These are phyloP conservation scores for Arthrinium phaeospermum DNA, from an alignment of 2,329 filamentous ascomycete genomes.

Conservation along the genomic window DNA sequence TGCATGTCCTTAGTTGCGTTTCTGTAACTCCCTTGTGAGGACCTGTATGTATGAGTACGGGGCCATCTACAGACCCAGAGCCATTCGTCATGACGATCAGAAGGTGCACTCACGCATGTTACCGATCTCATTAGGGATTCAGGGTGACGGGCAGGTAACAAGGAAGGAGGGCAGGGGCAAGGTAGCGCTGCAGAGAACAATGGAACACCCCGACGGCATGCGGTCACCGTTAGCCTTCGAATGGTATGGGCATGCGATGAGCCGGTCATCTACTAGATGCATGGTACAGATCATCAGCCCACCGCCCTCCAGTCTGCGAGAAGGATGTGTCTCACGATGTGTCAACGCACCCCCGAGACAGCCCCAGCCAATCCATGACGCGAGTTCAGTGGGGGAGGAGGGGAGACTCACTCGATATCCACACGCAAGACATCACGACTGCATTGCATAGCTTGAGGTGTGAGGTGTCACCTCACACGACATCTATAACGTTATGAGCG, in stretches of 20 bases:
- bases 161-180: background rate
- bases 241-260: background rate
- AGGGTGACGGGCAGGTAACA: background rate
- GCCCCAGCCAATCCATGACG: background rate
- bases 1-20: background rate
- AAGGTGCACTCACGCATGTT: background rate
- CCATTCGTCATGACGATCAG: background rate
- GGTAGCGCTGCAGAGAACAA: conserved; percentile 16
- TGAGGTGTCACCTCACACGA: background rate
- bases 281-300: background rate
- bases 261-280: conserved; percentile 1
- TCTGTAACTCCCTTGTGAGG: background rate
- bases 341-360: conserved; percentile 3
- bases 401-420: background rate
- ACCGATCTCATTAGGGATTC: background rate
- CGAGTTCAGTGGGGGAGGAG: background rate
- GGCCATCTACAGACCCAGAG: background rate
- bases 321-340: background rate
- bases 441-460: background rate
- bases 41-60: background rate
- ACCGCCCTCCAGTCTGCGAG: background rate
- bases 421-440: background rate
- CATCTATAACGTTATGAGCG: background rate
- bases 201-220: background rate
- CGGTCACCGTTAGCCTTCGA: background rate